These are phyloP conservation scores for Amylocystis lapponica DNA, from an alignment of 768 basidiomycete genomes.

Conservation along the genomic window DNA sequence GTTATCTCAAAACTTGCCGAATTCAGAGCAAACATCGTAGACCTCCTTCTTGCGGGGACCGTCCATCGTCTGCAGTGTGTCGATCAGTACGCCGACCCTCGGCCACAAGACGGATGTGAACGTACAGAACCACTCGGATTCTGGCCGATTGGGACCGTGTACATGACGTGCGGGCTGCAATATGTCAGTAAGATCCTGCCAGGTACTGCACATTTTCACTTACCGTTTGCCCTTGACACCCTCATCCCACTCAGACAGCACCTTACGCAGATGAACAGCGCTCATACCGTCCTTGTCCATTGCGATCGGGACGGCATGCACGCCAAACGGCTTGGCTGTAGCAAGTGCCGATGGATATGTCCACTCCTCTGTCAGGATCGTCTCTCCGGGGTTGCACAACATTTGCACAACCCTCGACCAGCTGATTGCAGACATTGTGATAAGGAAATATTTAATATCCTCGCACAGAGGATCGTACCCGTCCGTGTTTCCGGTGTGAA, in stretches of 20 bases:
- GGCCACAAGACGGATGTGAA: conserved; percentile 1
- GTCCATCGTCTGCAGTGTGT: conserved; percentile 48
- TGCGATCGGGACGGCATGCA: conserved; percentile 47
- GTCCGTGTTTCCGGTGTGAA: conserved; percentile 69
- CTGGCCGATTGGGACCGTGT: conserved; percentile 77
- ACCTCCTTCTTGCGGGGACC: conserved; percentile 65
- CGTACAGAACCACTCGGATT: conserved; percentile 74
- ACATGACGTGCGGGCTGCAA: conserved; percentile 61
- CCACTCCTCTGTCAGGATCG: conserved; percentile 60
- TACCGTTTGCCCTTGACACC: conserved; percentile 50
- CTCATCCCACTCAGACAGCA: conserved; percentile 66
- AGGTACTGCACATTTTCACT: neutral
- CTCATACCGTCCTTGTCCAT: conserved; percentile 73
- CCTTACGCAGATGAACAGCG: conserved; percentile 49
- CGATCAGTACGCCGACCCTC: neutral
- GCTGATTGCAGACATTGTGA: conserved; percentile 17
- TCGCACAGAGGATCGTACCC: conserved; percentile 26
- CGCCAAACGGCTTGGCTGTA: conserved; percentile 30
- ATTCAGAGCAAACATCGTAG: conserved; percentile 79
- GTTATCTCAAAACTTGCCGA: conserved; percentile 38
- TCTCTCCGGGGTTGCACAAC: conserved; percentile 63
- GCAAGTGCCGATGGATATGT: conserved; percentile 61
- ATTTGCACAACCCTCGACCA: conserved; percentile 55
- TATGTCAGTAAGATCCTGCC: conserved; percentile 2
- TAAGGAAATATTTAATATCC: neutral